Evolutionary conservation across 345 rosid genomes (phyloP), one percentile per base, ranked within the genome.

Genomic region (Gossypium ekmanianum): DNA sequence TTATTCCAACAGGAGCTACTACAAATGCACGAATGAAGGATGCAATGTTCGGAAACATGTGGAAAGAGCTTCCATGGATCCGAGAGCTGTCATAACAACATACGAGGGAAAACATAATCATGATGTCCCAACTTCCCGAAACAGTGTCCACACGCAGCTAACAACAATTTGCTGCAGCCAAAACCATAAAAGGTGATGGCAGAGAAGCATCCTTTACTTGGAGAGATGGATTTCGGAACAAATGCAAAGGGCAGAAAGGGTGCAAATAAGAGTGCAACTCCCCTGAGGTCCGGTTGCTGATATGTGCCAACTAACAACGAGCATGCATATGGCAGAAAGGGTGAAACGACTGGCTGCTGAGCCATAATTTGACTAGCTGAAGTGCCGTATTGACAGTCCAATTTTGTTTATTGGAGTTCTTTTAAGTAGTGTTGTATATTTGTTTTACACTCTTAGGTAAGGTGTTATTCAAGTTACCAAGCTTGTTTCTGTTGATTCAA

Each of bases 1-100:
- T 54, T 62, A 9, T 66, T 55, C 76, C 74, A 3, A 45, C 87
- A 92, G 95, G 95, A 92, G 97, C 81, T 92, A 90, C 66, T 94
- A 94, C 84, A 92, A 90, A 83, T 94, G 98, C 86, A 91, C 97
- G 29, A 87, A 83, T 13, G 80, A 84, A 2, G 93, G 92, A 56
- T 94, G 98, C 87, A 92, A 89, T n/a, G 98, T 94, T 11, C 95
- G 98, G 8, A 94, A 94, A 76, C 97, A 94, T 72, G 94, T 94
- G 0, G 98, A 94, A 85, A 92, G 97, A 84, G 98, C 97, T 71
- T 85, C 98, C 27, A 83, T 91, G 0, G 98, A 94, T 81, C 87
- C 89, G 29, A 90, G 91, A 71, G 94, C 98, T 2, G 97, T 94
- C 24, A 81, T 94, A 79, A 94, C 98, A 47, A 94, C 97, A 9